These are phyloP conservation scores for Diphasiastrum complanatum DNA, from an alignment of 83 land plant species.

Conservation along the genomic window DNA sequence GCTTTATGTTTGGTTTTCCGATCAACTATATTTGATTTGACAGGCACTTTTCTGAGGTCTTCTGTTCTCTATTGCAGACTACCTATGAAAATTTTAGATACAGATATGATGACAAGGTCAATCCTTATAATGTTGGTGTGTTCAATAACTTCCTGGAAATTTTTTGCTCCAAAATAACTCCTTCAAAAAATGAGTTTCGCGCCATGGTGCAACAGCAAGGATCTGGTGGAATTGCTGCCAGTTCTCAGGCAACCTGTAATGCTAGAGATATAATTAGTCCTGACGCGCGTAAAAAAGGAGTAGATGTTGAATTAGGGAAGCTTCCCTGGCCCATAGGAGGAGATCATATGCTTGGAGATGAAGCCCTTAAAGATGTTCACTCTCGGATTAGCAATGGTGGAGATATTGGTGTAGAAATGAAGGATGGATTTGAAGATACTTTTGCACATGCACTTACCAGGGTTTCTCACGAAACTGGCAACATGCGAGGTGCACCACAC, in stretches of 20 bases:
- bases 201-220: conserved; percentile 36
- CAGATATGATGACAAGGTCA: conserved; percentile 55
- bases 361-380: conserved; percentile 35
- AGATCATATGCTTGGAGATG: conserved; percentile 29
- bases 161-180: conserved; percentile 35
- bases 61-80: conserved; percentile 44
- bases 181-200: conserved; percentile 53
- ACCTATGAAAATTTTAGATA: conserved; percentile 86
- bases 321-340: conserved; percentile 29
- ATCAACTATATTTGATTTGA: neutral
- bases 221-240: conserved; percentile 1
- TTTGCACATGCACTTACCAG: conserved; percentile 5
- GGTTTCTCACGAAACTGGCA: conserved; percentile 13
- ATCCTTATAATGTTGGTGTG: conserved; percentile 61
- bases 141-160: conserved; percentile 37
- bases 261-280: conserved; percentile 13
- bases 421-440: conserved; percentile 19
- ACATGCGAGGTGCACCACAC: conserved; percentile 30
- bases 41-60: neutral
- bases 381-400: conserved; percentile 36
- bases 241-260: conserved; percentile 9
- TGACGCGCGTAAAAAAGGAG: conserved; percentile 41
- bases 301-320: conserved; percentile 58
- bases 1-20: neutral
- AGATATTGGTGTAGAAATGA: conserved; percentile 20